Evolutionary conservation across 768 basidiomycete genomes (phyloP).

Genomic region (Mycena pura): DNA sequence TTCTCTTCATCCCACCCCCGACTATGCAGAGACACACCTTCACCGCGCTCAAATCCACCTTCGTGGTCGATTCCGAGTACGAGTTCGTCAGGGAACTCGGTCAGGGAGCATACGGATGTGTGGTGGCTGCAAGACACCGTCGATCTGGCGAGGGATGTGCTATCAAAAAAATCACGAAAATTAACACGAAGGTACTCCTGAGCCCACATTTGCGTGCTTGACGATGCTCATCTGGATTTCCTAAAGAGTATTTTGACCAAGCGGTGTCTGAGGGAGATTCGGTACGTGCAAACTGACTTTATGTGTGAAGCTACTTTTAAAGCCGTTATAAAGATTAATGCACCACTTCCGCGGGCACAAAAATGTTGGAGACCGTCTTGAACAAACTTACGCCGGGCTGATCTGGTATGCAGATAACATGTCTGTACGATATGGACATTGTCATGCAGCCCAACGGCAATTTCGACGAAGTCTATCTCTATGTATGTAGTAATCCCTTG

Average conservation of each 20-base stretch:
- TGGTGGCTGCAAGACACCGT: constrained; percentile 85
- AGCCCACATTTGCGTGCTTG: not conserved
- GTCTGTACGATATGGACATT: constrained; percentile 98
- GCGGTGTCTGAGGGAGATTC: constrained; percentile 94
- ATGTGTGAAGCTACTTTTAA: constrained; percentile 21
- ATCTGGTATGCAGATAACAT: constrained; percentile 74
- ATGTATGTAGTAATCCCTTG: constrained; percentile 57
- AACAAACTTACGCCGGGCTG: constrained; percentile 17
- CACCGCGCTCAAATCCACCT: constrained; percentile 83
- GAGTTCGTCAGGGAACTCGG: constrained; percentile 97
- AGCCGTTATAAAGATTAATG: constrained; percentile 63
- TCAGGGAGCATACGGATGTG: constrained; percentile 94
- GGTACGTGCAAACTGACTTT: constrained; percentile 50
- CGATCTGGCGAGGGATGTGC: constrained; percentile 88
- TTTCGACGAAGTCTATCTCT: constrained; percentile 96
- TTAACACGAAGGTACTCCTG: constrained; percentile 78
- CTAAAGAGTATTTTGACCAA: constrained; percentile 93
- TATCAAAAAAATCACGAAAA: constrained; percentile 96
- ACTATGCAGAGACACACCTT: constrained; percentile 79
- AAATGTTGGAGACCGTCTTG: constrained; percentile 65
- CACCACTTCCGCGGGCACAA: constrained; percentile 99
- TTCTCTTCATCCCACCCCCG: constrained; percentile 24
- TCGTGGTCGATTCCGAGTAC: constrained; percentile 88
- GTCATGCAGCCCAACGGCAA: constrained; percentile 90
- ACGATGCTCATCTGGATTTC: not conserved